Percentiles rank a stretch among this genome's conserved stretches.
Evolutionary conservation across 2,329 filamentous ascomycete genomes (phyloP).

Genomic region (Botrytis fragariae): DNA sequence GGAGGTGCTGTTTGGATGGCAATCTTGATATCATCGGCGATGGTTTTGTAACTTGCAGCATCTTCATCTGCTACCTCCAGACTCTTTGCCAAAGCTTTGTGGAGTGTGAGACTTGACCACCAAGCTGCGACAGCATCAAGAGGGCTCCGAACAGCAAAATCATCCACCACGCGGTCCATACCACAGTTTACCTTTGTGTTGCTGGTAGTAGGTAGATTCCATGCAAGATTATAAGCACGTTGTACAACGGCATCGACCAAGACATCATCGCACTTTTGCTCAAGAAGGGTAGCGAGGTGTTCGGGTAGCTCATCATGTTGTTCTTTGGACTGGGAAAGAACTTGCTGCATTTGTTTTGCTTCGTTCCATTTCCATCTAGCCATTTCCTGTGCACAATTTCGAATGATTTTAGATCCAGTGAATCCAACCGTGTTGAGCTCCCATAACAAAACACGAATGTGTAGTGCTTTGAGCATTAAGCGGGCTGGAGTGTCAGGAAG

Average conservation of each 20-base stretch:
- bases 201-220: slow-evolving; percentile 74
- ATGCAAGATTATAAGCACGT: slow-evolving; percentile 84
- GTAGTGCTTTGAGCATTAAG: slow-evolving; percentile 88
- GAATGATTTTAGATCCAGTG: slow-evolving; percentile 61
- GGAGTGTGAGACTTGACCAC: slow-evolving; percentile 76
- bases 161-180: slow-evolving; percentile 81
- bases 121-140: slow-evolving; percentile 88
- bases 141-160: slow-evolving; percentile 79
- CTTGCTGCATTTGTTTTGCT: slow-evolving; percentile 63
- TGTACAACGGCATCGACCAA: slow-evolving; percentile 75
- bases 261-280: slow-evolving; percentile 79
- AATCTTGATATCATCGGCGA: slow-evolving; percentile 56
- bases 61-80: slow-evolving; percentile 55
- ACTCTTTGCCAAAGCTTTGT: slow-evolving; percentile 63
- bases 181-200: slow-evolving; percentile 64
- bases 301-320: slow-evolving; percentile 63
- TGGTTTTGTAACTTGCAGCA: slow-evolving; percentile 42
- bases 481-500: slow-evolving; percentile 78
- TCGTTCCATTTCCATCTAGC: slow-evolving; percentile 79
- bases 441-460: slow-evolving; percentile 87
- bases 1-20: slow-evolving; percentile 74
- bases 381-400: slow-evolving; percentile 68
- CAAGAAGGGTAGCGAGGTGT: slow-evolving; percentile 72
- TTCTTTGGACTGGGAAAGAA: slow-evolving; percentile 47
- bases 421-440: slow-evolving; percentile 65